phyloP scores from a whole-genome alignment of 2,329 filamentous ascomycete species.

The Coniochaeta sp. region DNA sequence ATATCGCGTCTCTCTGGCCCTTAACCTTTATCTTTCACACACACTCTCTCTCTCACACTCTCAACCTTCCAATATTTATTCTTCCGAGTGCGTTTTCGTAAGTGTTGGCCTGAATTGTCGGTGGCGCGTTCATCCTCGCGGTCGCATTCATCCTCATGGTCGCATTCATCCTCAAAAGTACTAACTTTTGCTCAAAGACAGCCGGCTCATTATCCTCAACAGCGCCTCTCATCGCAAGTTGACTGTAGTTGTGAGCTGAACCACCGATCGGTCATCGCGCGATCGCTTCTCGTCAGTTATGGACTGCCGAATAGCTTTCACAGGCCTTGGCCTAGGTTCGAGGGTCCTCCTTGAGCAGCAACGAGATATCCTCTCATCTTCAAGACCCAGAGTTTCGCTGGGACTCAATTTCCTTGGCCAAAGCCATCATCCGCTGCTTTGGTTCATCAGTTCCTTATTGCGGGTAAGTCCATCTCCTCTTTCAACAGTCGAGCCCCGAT shows the following conservation, averaged over 20 bases:
- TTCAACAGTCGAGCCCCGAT: background rate
- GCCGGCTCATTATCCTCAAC: no score
- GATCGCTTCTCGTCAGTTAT: background rate
- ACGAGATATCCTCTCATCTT: background rate
- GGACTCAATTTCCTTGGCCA: background rate
- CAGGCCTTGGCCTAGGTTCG: background rate
- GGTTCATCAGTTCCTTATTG: background rate
- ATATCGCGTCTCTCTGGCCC: background rate
- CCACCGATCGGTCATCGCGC: background rate
- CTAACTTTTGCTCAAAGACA: no score
- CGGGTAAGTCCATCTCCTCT: background rate
- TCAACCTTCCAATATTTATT: no score
- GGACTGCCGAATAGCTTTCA: background rate
- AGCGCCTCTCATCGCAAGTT: background rate
- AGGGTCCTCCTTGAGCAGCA: background rate
- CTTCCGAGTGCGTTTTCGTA: background rate
- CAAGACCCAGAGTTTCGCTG: background rate
- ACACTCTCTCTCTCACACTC: background rate
- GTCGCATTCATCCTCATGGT: background rate
- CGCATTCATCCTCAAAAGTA: background rate
- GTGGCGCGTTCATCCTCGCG: background rate
- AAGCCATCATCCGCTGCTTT: background rate
- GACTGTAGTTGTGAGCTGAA: background rate
- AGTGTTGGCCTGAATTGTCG: background rate
- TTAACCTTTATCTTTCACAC: background rate